A percentile compares a stretch with the other conserved stretches of the same genome.
Evolutionary conservation across 768 basidiomycete genomes (phyloP).

Genomic region (Tephrocybe sp.): DNA sequence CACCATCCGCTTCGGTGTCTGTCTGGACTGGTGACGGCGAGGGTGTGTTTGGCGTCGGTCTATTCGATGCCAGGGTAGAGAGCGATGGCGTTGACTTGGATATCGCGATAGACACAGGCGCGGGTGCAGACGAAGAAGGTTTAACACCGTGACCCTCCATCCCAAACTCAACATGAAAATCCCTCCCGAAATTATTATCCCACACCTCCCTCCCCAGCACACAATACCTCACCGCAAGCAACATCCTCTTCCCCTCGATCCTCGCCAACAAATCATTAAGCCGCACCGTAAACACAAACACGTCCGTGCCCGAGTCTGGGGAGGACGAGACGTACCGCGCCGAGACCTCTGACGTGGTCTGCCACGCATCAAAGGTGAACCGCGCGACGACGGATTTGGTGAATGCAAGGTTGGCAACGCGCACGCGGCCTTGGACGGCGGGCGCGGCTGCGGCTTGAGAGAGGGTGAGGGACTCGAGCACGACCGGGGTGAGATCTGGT

Average conservation of each 20-base stretch:
- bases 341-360: conserved; percentile 91
- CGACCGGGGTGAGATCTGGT: conserved; percentile 36
- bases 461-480: conserved; percentile 54
- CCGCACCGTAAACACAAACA: conserved; percentile 75
- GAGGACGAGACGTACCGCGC: conserved; percentile 62
- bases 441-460: conserved; percentile 37
- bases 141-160: too few relatives aligned
- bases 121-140: too few relatives aligned
- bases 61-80: too few relatives aligned
- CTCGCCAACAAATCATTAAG: conserved; percentile 74
- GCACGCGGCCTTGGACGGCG: conserved; percentile 67
- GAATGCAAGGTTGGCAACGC: conserved; percentile 84
- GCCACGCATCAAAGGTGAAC: conserved; percentile 94
- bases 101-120: neutral
- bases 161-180: conserved; percentile 76
- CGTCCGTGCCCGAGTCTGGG: conserved; percentile 54
- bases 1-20: neutral
- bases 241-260: conserved; percentile 81
- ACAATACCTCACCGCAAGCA: conserved; percentile 71
- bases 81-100: too few relatives aligned
- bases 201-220: conserved; percentile 78
- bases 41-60: too few relatives aligned
- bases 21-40: too few relatives aligned
- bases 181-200: conserved; percentile 84
- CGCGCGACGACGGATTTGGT: conserved; percentile 85